Evolutionary conservation across 495 filamentous ascomycete species (phyloP), one percentile per base, ranked within the genome.

Genomic region (Physcia stellaris): DNA sequence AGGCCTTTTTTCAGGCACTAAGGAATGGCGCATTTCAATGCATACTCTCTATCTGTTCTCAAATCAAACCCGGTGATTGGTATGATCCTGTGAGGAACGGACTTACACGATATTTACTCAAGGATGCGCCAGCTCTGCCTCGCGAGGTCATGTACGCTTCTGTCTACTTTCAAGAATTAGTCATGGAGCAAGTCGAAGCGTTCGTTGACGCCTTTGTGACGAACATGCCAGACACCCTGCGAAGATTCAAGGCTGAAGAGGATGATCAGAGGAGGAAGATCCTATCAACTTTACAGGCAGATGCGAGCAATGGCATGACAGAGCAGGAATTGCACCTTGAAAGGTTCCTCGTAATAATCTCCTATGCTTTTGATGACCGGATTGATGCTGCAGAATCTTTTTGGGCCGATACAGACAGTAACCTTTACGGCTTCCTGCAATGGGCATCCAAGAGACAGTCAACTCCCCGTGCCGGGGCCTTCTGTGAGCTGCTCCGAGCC

Each of bases 401-500:
- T 43, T 96, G 88, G 88, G 68, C 66, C 32, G 86, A 92, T 44
- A 68, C 76, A 2, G 92, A 96, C 45, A 79, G 83, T 47, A 93
- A 94, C 47, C 62, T 96, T 29, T 79, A 80, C 45, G 90, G 90
- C 4, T 99, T 99, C 52, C 64, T 99, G 43, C 79, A 86, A 40
- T 99, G 92, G 92, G 84, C 88, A 19, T 93, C 92, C 2, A 77
- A 78, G 44, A 70, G 87, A 46, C 85, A 88, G 46, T 90, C 90
- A 6, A 93, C 92, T 4, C 90, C 90, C 13, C 74, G 92, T 22
- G 86, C 86, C 37, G 86, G 84, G 50, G 86, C 87, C 12, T 96
- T 95, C 49, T 95, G 87, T 56, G 93, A 95, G 56, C 80, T 96
- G 77, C 66, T 99, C 7, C 78, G 83, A 49, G 75, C 86, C 2